Evolutionary conservation across 2,329 filamentous ascomycete genomes (phyloP), one percentile per base, ranked within the genome.

Genomic region (Acrocalymma vagum): DNA sequence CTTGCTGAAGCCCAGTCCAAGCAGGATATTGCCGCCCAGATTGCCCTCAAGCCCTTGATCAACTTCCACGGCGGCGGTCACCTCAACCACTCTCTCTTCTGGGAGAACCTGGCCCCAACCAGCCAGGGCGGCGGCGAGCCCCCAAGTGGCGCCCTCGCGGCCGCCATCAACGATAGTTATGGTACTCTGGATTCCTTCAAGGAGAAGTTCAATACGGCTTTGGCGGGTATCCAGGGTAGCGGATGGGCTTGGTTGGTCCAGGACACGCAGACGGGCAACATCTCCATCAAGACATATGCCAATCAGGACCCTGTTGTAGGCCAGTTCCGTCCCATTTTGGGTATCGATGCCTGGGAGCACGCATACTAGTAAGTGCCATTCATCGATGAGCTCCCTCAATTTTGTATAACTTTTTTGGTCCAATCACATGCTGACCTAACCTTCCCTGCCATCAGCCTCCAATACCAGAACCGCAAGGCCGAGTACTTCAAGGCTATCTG

Each of bases 381-480:
- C 9, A 25, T 38, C n/a, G n/a, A n/a, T n/a, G n/a, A n/a, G n/a
- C n/a, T n/a, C 16, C 5, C 23, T n/a, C 13, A 9, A 16, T 38
- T 11, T 4, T 23, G 22, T 9, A 21, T 47, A 34, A 43, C 25
- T 0, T 3, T 29, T 4, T 18, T 9, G n/a, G n/a, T 31, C 9
- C 5, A 26, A 27, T 14, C 24, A 14, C 9, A 10, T 33, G 16
- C 29, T 29, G 22, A 33, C 22, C n/a, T 26, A 29, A 25, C 31
- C 21, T 40, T 27, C 16, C 15, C 10, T 21, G 9, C 15, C 9
- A 14, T n/a, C 29, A 83, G 80, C 76, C 80, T 96, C 49, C 90
- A 96, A 78, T 96, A 96, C 77, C 83, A 96, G 83, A 96, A 96
- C 81, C 86, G 90, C 73, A 96, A 96, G 84, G 91, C 87, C 42